A percentile compares a stretch with the other conserved stretches of the same genome.
phyloP scores from a whole-genome alignment of 192 early-diverging fungal genomes.

The Coemansia guatemalensis region DNA sequence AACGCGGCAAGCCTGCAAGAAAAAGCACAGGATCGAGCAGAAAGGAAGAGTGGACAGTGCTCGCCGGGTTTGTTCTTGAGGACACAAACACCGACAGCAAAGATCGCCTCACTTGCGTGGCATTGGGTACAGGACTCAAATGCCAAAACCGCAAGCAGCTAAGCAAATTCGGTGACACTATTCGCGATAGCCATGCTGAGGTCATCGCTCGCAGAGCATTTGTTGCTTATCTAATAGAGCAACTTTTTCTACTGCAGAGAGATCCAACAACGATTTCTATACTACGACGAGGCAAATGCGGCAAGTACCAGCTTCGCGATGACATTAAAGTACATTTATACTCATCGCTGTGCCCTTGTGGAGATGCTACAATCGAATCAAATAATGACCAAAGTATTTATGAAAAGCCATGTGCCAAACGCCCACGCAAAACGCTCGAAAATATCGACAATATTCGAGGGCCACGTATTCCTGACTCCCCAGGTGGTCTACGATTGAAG shows the following conservation, averaged over 20 bases:
- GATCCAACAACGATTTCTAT: neutral
- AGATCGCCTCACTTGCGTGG: conserved; percentile 20
- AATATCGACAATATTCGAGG: conserved; percentile 12
- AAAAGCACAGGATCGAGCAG: conserved; percentile 15
- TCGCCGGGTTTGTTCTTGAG: conserved; percentile 70
- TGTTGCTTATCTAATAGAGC: conserved; percentile 55
- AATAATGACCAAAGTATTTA: neutral
- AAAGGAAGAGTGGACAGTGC: conserved; percentile 80
- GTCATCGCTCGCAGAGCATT: conserved; percentile 80
- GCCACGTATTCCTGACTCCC: conserved; percentile 7
- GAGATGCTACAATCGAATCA: conserved; percentile 27
- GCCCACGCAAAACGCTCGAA: conserved; percentile 6
- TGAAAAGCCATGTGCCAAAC: conserved; percentile 11
- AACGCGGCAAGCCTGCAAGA: conserved; percentile 69
- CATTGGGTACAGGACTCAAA: conserved; percentile 78
- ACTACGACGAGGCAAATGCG: too few relatives aligned
- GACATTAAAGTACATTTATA: conserved; percentile 29
- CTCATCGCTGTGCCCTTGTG: conserved; percentile 45
- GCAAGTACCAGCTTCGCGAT: conserved; percentile 5
- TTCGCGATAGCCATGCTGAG: conserved; percentile 90
- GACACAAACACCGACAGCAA: conserved; percentile 1
- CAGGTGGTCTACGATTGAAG: conserved; percentile 28
- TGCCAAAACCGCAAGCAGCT: conserved; percentile 68
- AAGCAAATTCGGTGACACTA: conserved; percentile 57
- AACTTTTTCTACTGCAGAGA: conserved; percentile 1